Conservation (phyloP, 2,329 filamentous ascomycete species). For the Penicillium sp. region DNA sequence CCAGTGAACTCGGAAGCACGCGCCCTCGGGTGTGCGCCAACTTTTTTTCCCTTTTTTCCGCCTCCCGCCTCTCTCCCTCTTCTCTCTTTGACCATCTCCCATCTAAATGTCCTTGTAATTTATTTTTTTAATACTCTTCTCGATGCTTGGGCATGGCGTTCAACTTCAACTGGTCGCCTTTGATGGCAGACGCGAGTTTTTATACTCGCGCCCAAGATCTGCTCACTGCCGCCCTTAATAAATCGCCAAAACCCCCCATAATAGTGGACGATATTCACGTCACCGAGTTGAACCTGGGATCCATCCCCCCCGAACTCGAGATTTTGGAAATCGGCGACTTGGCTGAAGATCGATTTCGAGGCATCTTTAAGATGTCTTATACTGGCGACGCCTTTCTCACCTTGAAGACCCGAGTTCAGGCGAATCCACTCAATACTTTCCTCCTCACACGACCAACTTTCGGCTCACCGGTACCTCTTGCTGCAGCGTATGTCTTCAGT, state of each 20-base stretch:
- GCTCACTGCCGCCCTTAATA: conserved; percentile 92
- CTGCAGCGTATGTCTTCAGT: conserved; percentile 61
- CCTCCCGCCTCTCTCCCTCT: conserved; percentile 6
- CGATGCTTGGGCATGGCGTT: conserved; percentile 74
- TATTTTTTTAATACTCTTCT: conserved; percentile 16
- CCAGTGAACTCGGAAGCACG: neutral
- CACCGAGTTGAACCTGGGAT: conserved; percentile 94
- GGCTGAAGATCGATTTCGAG: conserved; percentile 92
- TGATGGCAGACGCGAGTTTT: conserved; percentile 91
- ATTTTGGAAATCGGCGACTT: conserved; percentile 97
- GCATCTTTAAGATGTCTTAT: conserved; percentile 99
- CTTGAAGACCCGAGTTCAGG: conserved; percentile 93
- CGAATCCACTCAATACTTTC: conserved; percentile 95
- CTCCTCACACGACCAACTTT: conserved; percentile 87
- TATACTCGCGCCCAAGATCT: conserved; percentile 90
- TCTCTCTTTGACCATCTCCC: neutral
- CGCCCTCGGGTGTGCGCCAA: conserved; percentile 3
- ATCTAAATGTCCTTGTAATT: conserved; percentile 4
- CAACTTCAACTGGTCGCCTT: conserved; percentile 99
- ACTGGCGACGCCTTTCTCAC: conserved; percentile 93
- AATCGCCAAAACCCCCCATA: conserved; percentile 95
- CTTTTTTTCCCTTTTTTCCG: conserved; percentile 6
- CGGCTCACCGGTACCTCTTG: conserved; percentile 87
- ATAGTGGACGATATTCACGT: conserved; percentile 99
- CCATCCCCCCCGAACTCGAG: conserved; percentile 89